Evolutionary conservation across 345 rosid genomes (phyloP).

Genomic region (Triadica sebifera): DNA sequence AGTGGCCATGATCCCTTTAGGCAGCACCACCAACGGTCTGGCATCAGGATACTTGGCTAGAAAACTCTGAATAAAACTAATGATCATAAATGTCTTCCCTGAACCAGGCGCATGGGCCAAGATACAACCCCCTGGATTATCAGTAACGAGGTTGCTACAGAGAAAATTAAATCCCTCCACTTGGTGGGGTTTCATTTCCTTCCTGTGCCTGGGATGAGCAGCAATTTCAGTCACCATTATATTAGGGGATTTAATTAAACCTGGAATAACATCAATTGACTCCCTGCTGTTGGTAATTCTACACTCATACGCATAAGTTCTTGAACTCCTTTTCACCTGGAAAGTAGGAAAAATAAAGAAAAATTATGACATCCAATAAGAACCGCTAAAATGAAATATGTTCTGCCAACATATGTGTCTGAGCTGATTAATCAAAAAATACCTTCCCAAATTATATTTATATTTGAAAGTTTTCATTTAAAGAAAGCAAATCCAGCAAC

Average conservation of each 20-base stretch:
- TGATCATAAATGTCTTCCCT: slow-evolving; percentile 85
- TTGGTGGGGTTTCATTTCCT: slow-evolving; percentile 85
- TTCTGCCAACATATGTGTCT: background rate
- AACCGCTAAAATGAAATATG: background rate
- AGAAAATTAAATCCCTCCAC: slow-evolving; percentile 78
- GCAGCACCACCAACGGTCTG: slow-evolving; percentile 55
- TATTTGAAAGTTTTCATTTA: too few relatives aligned
- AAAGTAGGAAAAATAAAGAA: slow-evolving; percentile 12
- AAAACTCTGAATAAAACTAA: slow-evolving; percentile 71
- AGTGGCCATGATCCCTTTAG: slow-evolving; percentile 73
- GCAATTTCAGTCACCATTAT: slow-evolving; percentile 47
- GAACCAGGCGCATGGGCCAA: slow-evolving; percentile 98
- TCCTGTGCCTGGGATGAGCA: slow-evolving; percentile 83
- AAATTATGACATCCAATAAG: background rate
- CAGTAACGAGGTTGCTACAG: slow-evolving; percentile 56
- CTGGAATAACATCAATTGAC: slow-evolving; percentile 25
- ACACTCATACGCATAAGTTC: slow-evolving; percentile 53
- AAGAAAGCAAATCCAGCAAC: background rate
- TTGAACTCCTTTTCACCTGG: slow-evolving; percentile 49
- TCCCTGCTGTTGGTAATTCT: slow-evolving; percentile 43
- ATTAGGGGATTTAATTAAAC: slow-evolving; percentile 45
- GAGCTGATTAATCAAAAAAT: too few relatives aligned
- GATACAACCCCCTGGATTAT: slow-evolving; percentile 81
- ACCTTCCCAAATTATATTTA: too few relatives aligned
- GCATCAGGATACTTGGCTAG: too few relatives aligned